phyloP scores from a whole-genome alignment of 2,329 filamentous ascomycete genomes.

The Colletotrichum sublineola region DNA sequence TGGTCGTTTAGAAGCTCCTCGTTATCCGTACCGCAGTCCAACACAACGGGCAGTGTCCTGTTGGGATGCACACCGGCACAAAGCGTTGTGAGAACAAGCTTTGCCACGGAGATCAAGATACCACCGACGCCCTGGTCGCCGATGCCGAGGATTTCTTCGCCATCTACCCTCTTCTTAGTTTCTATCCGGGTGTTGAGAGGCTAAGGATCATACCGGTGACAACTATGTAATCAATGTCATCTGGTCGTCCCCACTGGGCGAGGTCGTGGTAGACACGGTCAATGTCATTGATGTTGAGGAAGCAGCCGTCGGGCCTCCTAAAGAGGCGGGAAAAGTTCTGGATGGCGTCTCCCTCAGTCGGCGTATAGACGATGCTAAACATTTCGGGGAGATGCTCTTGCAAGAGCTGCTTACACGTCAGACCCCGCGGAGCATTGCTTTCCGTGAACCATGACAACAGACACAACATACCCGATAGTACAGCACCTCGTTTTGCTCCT shows the following conservation, averaged over 20 bases:
- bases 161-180: conserved; percentile 55
- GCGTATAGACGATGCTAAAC: conserved; percentile 92
- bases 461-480: conserved; percentile 74
- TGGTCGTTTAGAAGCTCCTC: conserved; percentile 79
- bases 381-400: conserved; percentile 86
- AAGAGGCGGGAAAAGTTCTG: conserved; percentile 86
- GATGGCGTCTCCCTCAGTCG: conserved; percentile 90
- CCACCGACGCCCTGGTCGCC: conserved; percentile 90
- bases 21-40: conserved; percentile 91
- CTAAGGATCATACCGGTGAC: conserved; percentile 73
- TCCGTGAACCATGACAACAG: no score
- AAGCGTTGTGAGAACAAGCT: conserved; percentile 84
- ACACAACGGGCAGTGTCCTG: conserved; percentile 81
- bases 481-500: conserved; percentile 86
- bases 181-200: background rate
- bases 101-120: conserved; percentile 86
- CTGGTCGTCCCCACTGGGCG: conserved; percentile 74
- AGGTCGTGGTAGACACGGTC: conserved; percentile 76
- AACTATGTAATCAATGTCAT: conserved; percentile 90
- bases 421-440: background rate
- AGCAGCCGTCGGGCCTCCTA: conserved; percentile 83
- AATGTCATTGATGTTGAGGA: conserved; percentile 78
- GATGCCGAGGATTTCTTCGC: conserved; percentile 84
- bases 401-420: conserved; percentile 66
- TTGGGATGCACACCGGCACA: conserved; percentile 90